phyloP scores from a whole-genome alignment of 1,284 basidiomycete genomes.

The Stereum hirsutum region DNA sequence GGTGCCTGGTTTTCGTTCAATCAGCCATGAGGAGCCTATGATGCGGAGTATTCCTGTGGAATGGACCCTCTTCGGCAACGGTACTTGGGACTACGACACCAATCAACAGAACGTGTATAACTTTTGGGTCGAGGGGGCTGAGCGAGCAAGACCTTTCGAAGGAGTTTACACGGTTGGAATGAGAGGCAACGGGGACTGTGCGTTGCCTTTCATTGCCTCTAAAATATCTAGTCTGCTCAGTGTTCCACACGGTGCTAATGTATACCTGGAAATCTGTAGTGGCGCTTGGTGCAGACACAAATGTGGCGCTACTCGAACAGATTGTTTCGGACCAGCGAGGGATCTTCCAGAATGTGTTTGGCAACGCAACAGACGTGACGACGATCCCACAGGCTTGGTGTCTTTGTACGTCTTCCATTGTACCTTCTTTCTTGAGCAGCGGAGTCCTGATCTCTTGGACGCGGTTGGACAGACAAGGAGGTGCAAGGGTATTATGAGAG shows the following conservation, averaged over 20 bases:
- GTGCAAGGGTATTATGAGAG: slow-evolving; percentile 59
- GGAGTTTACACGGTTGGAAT: slow-evolving; percentile 57
- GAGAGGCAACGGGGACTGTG: slow-evolving; percentile 47
- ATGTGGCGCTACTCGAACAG: slow-evolving; percentile 42
- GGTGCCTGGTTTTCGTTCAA: too few relatives aligned
- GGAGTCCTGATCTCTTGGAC: too few relatives aligned
- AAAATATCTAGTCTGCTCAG: not conserved
- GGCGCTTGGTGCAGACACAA: slow-evolving; percentile 37
- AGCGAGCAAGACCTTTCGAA: slow-evolving; percentile 48
- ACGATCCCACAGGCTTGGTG: slow-evolving; percentile 59
- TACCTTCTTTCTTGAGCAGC: not conserved
- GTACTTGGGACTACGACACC: slow-evolving; percentile 51
- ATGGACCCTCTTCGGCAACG: slow-evolving; percentile 43
- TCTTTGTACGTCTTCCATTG: slow-evolving; percentile 33
- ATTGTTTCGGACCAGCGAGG: slow-evolving; percentile 53
- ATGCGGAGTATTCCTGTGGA: slow-evolving; percentile 55
- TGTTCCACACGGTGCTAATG: not conserved
- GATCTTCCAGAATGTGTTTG: slow-evolving; percentile 52
- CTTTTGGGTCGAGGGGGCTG: slow-evolving; percentile 50
- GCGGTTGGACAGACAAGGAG: slow-evolving; percentile 46
- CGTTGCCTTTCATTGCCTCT: not conserved
- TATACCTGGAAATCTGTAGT: too few relatives aligned
- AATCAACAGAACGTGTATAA: slow-evolving; percentile 45
- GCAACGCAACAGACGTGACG: slow-evolving; percentile 37
- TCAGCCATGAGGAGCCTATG: slow-evolving; percentile 58